A percentile compares a stretch with the other conserved stretches of the same genome.
phyloP scores from a whole-genome alignment of 2,329 filamentous ascomycete species.

The Geosmithia flava region DNA sequence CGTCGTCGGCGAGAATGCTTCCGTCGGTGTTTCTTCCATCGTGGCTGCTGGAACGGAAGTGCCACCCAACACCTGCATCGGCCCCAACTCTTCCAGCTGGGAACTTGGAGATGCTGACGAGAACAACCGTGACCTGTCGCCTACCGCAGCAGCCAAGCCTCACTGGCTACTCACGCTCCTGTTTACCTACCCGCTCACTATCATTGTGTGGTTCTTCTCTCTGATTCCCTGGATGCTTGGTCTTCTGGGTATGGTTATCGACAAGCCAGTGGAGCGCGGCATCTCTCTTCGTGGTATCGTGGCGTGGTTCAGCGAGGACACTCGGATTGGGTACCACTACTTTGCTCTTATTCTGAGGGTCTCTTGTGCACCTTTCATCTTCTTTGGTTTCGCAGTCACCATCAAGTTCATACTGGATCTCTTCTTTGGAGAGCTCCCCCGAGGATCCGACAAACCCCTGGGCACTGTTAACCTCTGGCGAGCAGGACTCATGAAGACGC shows the following conservation, averaged over 20 bases:
- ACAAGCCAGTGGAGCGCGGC: constrained; percentile 16
- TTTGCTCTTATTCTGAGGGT: constrained; percentile 28
- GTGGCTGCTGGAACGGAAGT: constrained; percentile 36
- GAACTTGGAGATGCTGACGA: constrained; percentile 35
- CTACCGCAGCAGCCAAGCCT: constrained; percentile 22
- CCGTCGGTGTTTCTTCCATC: constrained; percentile 33
- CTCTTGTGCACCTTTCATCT: constrained; percentile 27
- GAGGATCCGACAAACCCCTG: constrained; percentile 14
- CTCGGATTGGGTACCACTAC: constrained; percentile 36
- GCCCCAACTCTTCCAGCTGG: constrained; percentile 45
- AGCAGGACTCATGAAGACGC: constrained; percentile 25
- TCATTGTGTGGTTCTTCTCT: constrained; percentile 26
- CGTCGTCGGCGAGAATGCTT: constrained; percentile 31
- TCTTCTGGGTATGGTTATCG: constrained; percentile 29
- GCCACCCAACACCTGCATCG: constrained; percentile 37
- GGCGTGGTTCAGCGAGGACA: constrained; percentile 33
- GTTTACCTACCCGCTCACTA: constrained; percentile 26
- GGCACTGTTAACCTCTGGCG: constrained; percentile 29
- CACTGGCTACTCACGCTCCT: constrained; percentile 31
- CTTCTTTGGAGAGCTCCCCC: constrained; percentile 22
- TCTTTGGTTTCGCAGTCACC: constrained; percentile 27
- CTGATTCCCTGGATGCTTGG: constrained; percentile 31
- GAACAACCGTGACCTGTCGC: constrained; percentile 29
- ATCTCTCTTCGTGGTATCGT: constrained; percentile 28
- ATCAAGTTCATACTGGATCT: constrained; percentile 27